These are phyloP conservation scores for Fomitopsis schrenkii DNA, from an alignment of 1,284 basidiomycete species.

Conservation along the genomic window DNA sequence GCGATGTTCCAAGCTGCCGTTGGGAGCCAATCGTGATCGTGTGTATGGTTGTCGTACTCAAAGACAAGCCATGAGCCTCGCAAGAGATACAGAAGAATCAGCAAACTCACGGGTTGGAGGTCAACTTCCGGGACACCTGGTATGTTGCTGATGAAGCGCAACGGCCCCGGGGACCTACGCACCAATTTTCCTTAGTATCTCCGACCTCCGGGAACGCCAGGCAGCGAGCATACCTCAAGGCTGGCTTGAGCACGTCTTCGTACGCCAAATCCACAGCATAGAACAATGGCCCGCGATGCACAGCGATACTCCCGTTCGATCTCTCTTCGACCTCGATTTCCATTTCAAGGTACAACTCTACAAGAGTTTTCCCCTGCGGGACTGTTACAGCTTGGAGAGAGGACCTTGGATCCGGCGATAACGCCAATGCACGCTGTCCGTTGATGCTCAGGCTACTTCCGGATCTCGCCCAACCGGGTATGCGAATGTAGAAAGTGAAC, in stretches of 20 bases:
- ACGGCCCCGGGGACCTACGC: slow-evolving; percentile 4
- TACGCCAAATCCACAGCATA: slow-evolving; percentile 33
- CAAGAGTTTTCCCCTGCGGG: slow-evolving; percentile 26
- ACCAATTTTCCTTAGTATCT: background rate
- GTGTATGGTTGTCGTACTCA: slow-evolving; percentile 3
- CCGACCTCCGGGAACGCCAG: background rate
- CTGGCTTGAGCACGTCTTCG: background rate
- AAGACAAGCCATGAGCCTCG: background rate
- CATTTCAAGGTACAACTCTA: background rate
- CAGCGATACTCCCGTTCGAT: slow-evolving; percentile 48
- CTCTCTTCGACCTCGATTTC: slow-evolving; percentile 32
- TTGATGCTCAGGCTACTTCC: slow-evolving; percentile 37
- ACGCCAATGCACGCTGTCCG: slow-evolving; percentile 43
- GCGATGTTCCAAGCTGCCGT: slow-evolving; percentile 49
- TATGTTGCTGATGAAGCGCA: slow-evolving; percentile 33
- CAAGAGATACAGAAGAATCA: too few species aligned
- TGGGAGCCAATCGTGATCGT: slow-evolving; percentile 18
- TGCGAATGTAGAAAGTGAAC: slow-evolving; percentile 53
- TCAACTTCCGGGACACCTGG: background rate
- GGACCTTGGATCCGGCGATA: slow-evolving; percentile 37
- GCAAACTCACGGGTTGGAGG: slow-evolving; percentile 4
- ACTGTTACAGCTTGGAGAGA: slow-evolving; percentile 46
- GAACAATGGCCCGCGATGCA: slow-evolving; percentile 53
- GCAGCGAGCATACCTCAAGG: background rate
- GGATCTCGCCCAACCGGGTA: slow-evolving; percentile 49